Percentiles rank a stretch among this genome's conserved stretches.
Evolutionary conservation across 2,329 filamentous ascomycete genomes (phyloP).

Genomic region (Gremmenia infestans): DNA sequence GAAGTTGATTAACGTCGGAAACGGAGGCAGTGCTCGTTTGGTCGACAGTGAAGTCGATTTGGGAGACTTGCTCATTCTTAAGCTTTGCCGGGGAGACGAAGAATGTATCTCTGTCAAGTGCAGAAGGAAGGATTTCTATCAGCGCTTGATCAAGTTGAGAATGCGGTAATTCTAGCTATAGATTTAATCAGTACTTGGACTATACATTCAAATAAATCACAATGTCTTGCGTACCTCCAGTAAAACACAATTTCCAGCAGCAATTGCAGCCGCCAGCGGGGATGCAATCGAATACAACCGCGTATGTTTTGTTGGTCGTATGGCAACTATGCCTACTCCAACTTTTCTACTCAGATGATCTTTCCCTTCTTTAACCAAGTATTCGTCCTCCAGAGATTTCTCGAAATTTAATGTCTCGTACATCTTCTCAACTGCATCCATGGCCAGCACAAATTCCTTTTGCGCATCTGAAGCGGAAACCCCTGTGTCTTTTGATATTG

Average conservation of each 20-base stretch:
- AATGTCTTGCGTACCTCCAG: slow-evolving; percentile 37
- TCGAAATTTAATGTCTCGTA: slow-evolving; percentile 37
- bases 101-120: slow-evolving; percentile 46
- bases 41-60: slow-evolving; percentile 16
- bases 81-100: slow-evolving; percentile 34
- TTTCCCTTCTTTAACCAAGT: slow-evolving; percentile 36
- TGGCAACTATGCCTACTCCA: slow-evolving; percentile 41
- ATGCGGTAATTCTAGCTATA: slow-evolving; percentile 5
- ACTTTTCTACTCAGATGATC: slow-evolving; percentile 33
- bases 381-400: slow-evolving; percentile 37
- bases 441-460: slow-evolving; percentile 37
- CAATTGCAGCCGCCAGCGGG: slow-evolving; percentile 42
- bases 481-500: slow-evolving; percentile 37
- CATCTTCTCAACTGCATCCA: slow-evolving; percentile 36
- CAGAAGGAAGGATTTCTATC: slow-evolving; percentile 33
- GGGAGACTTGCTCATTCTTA: slow-evolving; percentile 25
- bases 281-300: slow-evolving; percentile 42
- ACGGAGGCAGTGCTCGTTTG: slow-evolving; percentile 1
- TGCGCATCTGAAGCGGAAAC: slow-evolving; percentile 35
- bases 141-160: slow-evolving; percentile 39
- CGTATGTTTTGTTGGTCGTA: slow-evolving; percentile 44
- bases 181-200: not conserved
- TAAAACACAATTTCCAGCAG: slow-evolving; percentile 47
- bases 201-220: not conserved
- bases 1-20: slow-evolving; percentile 13